Base-by-base conservation (phyloP, 2,329 filamentous ascomycete genomes). In the Calcarisporium arbuscula region DNA sequence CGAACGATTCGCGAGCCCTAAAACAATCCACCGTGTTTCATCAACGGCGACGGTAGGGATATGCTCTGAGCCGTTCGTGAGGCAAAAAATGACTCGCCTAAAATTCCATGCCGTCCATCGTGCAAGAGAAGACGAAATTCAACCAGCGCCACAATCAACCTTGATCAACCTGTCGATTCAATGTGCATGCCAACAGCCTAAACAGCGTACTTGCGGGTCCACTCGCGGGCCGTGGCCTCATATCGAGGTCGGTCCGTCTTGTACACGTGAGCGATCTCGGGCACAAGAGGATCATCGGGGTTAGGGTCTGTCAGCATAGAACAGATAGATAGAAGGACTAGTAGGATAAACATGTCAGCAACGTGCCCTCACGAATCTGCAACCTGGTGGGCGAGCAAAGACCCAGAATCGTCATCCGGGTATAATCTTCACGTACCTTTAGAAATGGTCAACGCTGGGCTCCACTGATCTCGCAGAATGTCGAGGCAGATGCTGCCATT, bases 261-360 rank as follows among this genome's bases (percentile, higher is more conserved):
- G 85, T 98, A 98, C 60, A 96, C 88, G 61, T 98, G 92, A 54
- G 92, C 92, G 56, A 98, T 98, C 72, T 98, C 92, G 46, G 92
- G 92, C 43, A 98, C 92, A 50, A 98, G 82, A 58, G 92, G 92
- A 66, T 98, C 92, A 64, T 98, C 92, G 47, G 92, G 92, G 76
- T 98, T 98, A 52, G 92, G 92, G 70, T 98, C 92, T 58, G 92
- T 98, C 64, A 98, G 74, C 92, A 98, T 96, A 35, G 92, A 98
- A 77, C 92, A 98, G 74, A 98, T 98, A 39, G 92, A 96, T 48
- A 98, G 79, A 19, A 98, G 77, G 38, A 98, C 92, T 96, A 42
- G 4, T 9, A 15, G 14, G 27, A 34, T 28, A 44, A 32, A 11
- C 18, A 31, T 26, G 39, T 37, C 34, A 46, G 39, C 21, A 30